Evolutionary conservation across 169 alveolate species (phyloP).

Genomic region (Plasmodium inui): DNA sequence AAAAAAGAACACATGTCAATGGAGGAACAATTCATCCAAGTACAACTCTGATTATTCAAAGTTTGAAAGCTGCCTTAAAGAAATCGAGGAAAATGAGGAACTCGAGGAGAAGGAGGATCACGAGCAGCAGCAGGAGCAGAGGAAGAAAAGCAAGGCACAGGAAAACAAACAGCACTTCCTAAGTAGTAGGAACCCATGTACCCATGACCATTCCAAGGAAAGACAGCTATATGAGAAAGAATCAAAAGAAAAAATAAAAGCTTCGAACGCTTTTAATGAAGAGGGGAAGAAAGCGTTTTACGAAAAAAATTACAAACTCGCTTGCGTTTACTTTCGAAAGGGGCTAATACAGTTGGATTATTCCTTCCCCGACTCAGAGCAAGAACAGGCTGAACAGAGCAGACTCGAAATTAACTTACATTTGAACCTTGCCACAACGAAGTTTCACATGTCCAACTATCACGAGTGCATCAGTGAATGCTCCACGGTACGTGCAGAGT

Average conservation of each 20-base stretch:
- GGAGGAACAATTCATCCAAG: slow-evolving; percentile 4
- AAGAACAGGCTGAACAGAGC: slow-evolving; percentile 38
- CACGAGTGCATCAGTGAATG: slow-evolving; percentile 71
- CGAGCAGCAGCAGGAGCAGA: slow-evolving; percentile 27
- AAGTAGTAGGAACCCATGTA: slow-evolving; percentile 42
- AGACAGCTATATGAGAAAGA: slow-evolving; percentile 73
- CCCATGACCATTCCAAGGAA: slow-evolving; percentile 76
- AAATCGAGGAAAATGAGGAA: slow-evolving; percentile 61
- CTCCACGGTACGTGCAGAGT: slow-evolving; percentile 22
- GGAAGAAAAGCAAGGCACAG: background rate
- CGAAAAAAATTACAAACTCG: slow-evolving; percentile 74
- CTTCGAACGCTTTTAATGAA: slow-evolving; percentile 60
- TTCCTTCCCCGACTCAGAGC: slow-evolving; percentile 41
- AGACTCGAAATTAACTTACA: slow-evolving; percentile 57
- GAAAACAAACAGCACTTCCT: slow-evolving; percentile 14
- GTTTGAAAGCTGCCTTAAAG: slow-evolving; percentile 56
- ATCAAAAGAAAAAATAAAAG: slow-evolving; percentile 59
- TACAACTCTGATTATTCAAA: slow-evolving; percentile 63
- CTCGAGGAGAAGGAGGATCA: slow-evolving; percentile 18
- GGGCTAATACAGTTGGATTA: slow-evolving; percentile 75
- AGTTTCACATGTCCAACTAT: slow-evolving; percentile 58
- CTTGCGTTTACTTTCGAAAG: slow-evolving; percentile 69
- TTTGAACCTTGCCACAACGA: slow-evolving; percentile 59
- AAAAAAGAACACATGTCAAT: background rate
- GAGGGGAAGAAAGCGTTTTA: slow-evolving; percentile 68